Evolutionary conservation across 371 early-diverging fungal species (phyloP).

Genomic region (Smittium mucronatum): DNA sequence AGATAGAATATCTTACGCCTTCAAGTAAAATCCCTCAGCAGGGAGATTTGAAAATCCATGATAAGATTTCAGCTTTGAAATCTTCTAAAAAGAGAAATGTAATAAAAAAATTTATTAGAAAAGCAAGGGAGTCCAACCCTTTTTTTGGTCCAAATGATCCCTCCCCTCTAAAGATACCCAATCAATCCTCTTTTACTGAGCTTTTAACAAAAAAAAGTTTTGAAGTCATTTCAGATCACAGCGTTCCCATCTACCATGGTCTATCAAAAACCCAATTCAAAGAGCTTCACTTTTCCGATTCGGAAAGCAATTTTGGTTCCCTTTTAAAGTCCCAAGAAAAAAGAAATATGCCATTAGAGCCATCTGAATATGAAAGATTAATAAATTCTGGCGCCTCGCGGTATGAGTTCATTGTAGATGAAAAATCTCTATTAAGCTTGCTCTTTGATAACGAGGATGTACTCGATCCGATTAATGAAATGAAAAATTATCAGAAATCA

Average conservation of each 20-base stretch:
- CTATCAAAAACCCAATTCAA: background rate
- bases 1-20: too few species aligned
- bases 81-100: background rate
- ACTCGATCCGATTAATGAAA: background rate
- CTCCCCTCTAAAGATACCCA: background rate
- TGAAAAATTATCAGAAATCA: background rate
- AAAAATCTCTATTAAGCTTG: constrained; percentile 7
- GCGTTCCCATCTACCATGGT: background rate
- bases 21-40: too few species aligned
- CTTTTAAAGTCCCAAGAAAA: background rate
- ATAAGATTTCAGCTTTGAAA: too few species aligned
- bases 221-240: background rate
- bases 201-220: background rate
- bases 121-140: background rate
- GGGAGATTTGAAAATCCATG: too few species aligned
- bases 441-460: constrained; percentile 4
- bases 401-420: background rate
- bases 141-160: background rate
- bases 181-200: background rate
- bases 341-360: background rate
- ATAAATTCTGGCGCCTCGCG: background rate
- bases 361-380: background rate
- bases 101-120: background rate
- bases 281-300: background rate
- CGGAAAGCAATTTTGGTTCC: background rate